Conservation (phyloP, 2,329 filamentous ascomycete species). For the Anthostomella pinea region DNA sequence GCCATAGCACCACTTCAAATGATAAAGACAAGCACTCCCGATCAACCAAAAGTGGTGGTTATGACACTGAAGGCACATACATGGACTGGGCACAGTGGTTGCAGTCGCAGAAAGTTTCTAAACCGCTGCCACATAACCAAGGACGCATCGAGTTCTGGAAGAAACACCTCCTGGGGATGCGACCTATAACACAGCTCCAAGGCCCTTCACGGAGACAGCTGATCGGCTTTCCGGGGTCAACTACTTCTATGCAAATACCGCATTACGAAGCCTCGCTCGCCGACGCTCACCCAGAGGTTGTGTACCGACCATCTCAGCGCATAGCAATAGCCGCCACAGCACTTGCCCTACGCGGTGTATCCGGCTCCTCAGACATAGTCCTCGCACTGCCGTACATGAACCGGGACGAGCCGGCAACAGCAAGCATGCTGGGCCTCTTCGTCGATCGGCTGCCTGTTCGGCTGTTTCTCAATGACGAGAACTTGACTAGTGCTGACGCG, state of each 20-base stretch:
- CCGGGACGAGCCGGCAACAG: constrained; percentile 10
- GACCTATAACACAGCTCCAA: background rate
- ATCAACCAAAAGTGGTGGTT: too few relatives aligned
- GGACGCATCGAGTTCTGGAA: background rate
- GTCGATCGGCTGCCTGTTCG: constrained; percentile 7
- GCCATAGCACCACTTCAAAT: background rate
- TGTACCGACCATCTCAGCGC: constrained; percentile 6
- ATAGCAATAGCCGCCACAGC: constrained; percentile 6
- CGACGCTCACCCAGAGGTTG: too few relatives aligned
- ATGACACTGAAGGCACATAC: constrained; percentile 1
- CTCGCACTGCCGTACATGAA: constrained; percentile 9
- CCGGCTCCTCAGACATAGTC: constrained; percentile 1
- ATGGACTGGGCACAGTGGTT: constrained; percentile 6
- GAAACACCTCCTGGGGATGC: background rate
- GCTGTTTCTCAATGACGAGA: background rate
- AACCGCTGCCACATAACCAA: background rate
- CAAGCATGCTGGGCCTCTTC: constrained; percentile 10
- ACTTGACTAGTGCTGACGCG: background rate
- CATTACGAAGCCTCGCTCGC: background rate
- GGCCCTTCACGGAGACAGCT: background rate
- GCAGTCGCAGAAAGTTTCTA: background rate
- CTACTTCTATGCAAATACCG: background rate
- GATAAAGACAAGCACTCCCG: background rate
- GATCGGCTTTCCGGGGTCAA: background rate
- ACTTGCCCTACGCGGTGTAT: constrained; percentile 1